Base-by-base conservation (phyloP, 495 filamentous ascomycete species). In the Cairneyella variabilis region DNA sequence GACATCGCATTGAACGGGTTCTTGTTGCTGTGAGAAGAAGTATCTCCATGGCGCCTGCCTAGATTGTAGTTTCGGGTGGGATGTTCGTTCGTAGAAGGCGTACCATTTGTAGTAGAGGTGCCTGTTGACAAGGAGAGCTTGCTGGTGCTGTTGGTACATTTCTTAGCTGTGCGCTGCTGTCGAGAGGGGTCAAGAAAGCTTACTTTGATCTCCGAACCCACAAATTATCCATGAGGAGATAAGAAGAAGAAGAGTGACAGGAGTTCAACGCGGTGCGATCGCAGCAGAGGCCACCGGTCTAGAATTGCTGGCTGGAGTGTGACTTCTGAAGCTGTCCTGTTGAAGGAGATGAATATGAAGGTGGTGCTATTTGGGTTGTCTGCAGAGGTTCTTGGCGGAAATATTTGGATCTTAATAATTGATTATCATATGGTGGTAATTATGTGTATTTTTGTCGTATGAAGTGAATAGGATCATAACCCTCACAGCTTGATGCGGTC, bases 141-240 rank as follows among this genome's bases (percentile, higher is more conserved):
- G 78, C 82, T 89, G 68, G 82, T 77, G 77, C 86, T 91, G 66
- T 23, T 34, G 38, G 30, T 52, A 36, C 32, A 14, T 20, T 22
- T 14, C 26, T 60, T 55, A 57, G 50, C 27, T 39, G 47, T 55
- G 50, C 54, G 45, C 54, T 22, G 26, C 16, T 27, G 36, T 36
- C 18, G n/a, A 20, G 32, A 11, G n/a, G 26, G 48, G 20, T 42
- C 30, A 40, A 46, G 37, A 28, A 8, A n/a, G 74, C 86, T 73
- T 80, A 95, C 90, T 91, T 95, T 66, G 88, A 83, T 70, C 91
- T 88, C 68, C 91, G 87, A 77, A 85, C 90, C 91, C 91, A 96
- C 81, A 95, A 70, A 66, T 82, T 82, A 73, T 84, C 82, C 79
- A 83, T 86, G 71, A 66, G 72, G 66, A 71, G 70, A 16, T 3